These are phyloP conservation scores for Cyclotella choctawhatcheeana DNA, from an alignment of 108 stramenopile genomes.

Conservation along the genomic window DNA sequence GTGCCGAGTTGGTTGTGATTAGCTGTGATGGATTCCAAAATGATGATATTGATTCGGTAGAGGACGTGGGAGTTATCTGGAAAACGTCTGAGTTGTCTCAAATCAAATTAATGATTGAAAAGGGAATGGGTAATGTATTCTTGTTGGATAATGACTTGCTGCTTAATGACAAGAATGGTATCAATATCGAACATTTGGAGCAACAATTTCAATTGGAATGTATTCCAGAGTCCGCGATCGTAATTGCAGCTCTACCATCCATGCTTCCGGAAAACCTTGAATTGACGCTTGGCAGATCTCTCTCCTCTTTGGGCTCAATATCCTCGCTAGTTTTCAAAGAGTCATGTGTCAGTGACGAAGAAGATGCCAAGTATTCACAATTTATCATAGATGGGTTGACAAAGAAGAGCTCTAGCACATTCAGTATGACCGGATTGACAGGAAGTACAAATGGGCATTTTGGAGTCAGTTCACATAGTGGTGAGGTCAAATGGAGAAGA, in stretches of 20 bases:
- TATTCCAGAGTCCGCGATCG: constrained; percentile 40
- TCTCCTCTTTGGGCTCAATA: constrained; percentile 27
- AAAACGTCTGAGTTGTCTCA: constrained; percentile 44
- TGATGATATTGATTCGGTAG: not conserved
- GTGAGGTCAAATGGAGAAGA: constrained; percentile 52
- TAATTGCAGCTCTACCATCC: constrained; percentile 52
- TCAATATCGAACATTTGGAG: constrained; percentile 2
- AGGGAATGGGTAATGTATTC: constrained; percentile 37
- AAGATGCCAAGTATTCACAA: constrained; percentile 63
- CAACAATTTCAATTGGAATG: constrained; percentile 23
- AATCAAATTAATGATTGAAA: constrained; percentile 34
- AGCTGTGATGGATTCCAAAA: not conserved
- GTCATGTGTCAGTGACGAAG: constrained; percentile 61
- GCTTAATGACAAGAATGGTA: not conserved
- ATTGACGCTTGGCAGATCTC: constrained; percentile 37
- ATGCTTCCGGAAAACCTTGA: constrained; percentile 64
- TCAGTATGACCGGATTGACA: constrained; percentile 76
- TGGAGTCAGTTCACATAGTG: constrained; percentile 57
- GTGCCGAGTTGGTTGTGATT: constrained; percentile 45
- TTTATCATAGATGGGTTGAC: constrained; percentile 62
- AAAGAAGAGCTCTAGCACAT: constrained; percentile 61
- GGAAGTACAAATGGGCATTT: constrained; percentile 77
- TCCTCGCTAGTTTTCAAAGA: constrained; percentile 49
- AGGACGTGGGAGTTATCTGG: constrained; percentile 57
- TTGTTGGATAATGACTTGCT: constrained; percentile 33